A percentile compares a stretch with the other conserved stretches of the same genome.
Evolutionary conservation across 2,329 filamentous ascomycete genomes (phyloP).

Genomic region (Plenodomus lindquistii): DNA sequence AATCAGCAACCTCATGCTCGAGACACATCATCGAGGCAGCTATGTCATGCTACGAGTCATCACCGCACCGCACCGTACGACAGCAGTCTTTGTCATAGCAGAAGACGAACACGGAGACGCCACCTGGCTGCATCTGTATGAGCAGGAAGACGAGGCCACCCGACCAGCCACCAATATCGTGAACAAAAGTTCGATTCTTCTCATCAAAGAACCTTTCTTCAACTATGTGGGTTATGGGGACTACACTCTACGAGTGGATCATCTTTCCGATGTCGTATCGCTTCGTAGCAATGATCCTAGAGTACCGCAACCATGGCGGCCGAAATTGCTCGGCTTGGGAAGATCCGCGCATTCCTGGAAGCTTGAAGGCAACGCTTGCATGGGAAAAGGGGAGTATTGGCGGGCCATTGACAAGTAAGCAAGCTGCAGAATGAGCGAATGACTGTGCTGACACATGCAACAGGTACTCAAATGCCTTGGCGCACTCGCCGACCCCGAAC

Average conservation of each 20-base stretch:
- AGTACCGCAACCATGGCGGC: conserved; percentile 48
- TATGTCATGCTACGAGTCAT: conserved; percentile 42
- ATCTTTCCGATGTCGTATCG: conserved; percentile 54
- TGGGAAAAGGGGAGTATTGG: conserved; percentile 17
- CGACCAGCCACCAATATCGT: conserved; percentile 38
- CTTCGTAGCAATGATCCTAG: conserved; percentile 43
- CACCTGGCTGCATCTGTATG: conserved; percentile 10
- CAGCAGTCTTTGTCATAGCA: conserved; percentile 9
- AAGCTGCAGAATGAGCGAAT: not conserved
- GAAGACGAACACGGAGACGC: conserved; percentile 13
- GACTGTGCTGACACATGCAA: conserved; percentile 39
- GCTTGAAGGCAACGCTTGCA: conserved; percentile 11
- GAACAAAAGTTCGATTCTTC: conserved; percentile 30
- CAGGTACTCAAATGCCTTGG: conserved; percentile 37
- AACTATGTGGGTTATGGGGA: conserved; percentile 45
- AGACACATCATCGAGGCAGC: conserved; percentile 47
- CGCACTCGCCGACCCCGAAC: conserved; percentile 23
- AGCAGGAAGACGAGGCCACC: conserved; percentile 40
- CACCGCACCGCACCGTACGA: conserved; percentile 19
- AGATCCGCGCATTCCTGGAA: conserved; percentile 12
- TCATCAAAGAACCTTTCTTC: conserved; percentile 57
- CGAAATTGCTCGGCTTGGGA: conserved; percentile 1
- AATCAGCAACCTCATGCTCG: conserved; percentile 41
- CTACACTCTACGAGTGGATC: conserved; percentile 57
- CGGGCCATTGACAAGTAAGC: conserved; percentile 16